Percentiles rank a stretch among this genome's conserved stretches.
Conservation (phyloP, 805 yeast genomes). For the Sugiyamaella chiloensis region DNA sequence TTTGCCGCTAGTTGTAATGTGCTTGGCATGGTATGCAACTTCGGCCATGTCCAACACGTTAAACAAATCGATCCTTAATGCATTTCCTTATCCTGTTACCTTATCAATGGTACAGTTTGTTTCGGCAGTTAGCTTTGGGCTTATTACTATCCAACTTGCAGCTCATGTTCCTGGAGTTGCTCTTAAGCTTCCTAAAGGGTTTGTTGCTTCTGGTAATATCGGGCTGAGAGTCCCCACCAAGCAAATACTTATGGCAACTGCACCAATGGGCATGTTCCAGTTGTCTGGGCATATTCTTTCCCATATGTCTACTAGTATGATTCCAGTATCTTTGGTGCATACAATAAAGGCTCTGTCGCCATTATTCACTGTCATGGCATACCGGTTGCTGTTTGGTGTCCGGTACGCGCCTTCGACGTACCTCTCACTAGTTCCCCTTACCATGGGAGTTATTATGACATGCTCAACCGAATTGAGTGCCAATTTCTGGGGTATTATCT, state of each 20-base stretch:
- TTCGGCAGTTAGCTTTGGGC: conserved; percentile 62
- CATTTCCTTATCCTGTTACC: conserved; percentile 78
- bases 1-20: conserved; percentile 49
- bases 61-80: conserved; percentile 68
- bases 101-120: conserved; percentile 84
- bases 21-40: conserved; percentile 74
- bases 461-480: conserved; percentile 42
- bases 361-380: conserved; percentile 77
- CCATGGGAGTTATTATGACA: conserved; percentile 77
- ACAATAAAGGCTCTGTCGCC: conserved; percentile 93
- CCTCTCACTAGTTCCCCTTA: conserved; percentile 71
- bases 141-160: conserved; percentile 42
- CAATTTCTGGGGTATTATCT: conserved; percentile 59
- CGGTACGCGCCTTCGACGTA: conserved; percentile 66
- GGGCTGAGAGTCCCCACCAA: conserved; percentile 29
- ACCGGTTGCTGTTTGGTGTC: conserved; percentile 57
- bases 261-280: conserved; percentile 95
- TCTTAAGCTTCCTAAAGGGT: conserved; percentile 36
- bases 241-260: conserved; percentile 43
- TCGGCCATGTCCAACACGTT: conserved; percentile 81
- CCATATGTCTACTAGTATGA: conserved; percentile 85
- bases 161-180: conserved; percentile 31
- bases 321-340: conserved; percentile 94
- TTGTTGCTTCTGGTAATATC: conserved; percentile 27
- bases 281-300: conserved; percentile 87